Percentiles rank a stretch among this genome's conserved stretches.
Evolutionary conservation across 164 flowering plant species (phyloP).

Genomic region (Vitis rupestris): DNA sequence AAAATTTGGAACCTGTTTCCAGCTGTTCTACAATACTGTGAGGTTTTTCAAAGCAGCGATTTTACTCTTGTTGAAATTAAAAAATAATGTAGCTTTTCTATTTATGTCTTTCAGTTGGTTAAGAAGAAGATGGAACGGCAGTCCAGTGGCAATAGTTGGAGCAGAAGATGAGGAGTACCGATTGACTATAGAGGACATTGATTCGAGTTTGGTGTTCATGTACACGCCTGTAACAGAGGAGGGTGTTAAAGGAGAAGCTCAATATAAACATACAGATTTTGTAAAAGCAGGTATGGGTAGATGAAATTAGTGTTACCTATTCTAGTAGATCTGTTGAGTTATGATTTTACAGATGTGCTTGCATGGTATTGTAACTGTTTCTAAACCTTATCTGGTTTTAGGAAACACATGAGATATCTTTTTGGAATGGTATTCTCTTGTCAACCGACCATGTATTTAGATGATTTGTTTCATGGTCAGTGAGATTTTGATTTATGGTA

Average conservation of each 20-base stretch:
- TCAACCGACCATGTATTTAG: no score
- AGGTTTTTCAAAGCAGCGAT: neutral
- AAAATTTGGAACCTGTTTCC: no score
- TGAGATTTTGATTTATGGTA: no score
- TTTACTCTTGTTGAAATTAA: neutral
- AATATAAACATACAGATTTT: constrained; percentile 93
- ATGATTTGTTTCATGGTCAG: no score
- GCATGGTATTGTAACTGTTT: neutral
- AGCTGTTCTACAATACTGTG: neutral
- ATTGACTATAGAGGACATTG: constrained; percentile 79
- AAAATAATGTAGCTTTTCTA: constrained; percentile 1
- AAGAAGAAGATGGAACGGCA: constrained; percentile 90
- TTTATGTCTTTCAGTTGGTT: constrained; percentile 68
- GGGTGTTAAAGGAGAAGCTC: constrained; percentile 98
- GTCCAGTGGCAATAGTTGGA: constrained; percentile 85
- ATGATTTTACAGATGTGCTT: neutral
- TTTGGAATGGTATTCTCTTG: no score
- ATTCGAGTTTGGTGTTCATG: constrained; percentile 94
- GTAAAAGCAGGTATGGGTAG: constrained; percentile 80
- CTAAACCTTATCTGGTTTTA: no score
- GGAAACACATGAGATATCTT: no score
- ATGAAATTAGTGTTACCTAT: neutral
- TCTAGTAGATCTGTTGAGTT: neutral
- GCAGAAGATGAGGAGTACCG: constrained; percentile 90
- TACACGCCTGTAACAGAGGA: constrained; percentile 96